Base-by-base conservation (phyloP, 441 rosid genomes). In the Breynia disticha region DNA sequence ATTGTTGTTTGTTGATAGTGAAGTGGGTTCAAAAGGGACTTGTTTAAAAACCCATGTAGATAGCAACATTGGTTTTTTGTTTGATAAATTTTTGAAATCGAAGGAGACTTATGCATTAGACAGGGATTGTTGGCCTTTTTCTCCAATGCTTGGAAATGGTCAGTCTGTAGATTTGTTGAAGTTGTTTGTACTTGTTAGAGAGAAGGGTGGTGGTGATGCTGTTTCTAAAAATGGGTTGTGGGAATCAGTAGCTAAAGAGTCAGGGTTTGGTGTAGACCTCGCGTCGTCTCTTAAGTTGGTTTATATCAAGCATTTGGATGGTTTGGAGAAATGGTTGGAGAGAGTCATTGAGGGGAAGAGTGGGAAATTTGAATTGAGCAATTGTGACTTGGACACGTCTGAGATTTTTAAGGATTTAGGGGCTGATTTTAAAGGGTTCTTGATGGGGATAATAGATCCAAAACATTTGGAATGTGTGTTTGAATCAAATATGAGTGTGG, bases 181-280 rank as follows among this genome's bases (percentile, higher is more conserved):
- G 38, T 77, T 86, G 5, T 79, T 67, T 44, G 11, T 79, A 37
- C 54, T 50, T 46, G 90, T 76, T 68, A 72, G 71, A 11, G 56
- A 70, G 43, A 74, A 64, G 55, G 90, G 80, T 8, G 82, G 88
- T 1, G 72, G 62, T 12, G 54, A 58, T 28, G 61, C 61, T 1
- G 81, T 82, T 67, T 67, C 77, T 0, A 37, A 66, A 50, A 64
- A 68, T 50, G 75, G 72, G 18, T 66, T 54, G 52, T 79, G 94
- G 90, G 81, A 53, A 46, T 60, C 64, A 22, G 84, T 81, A 55
- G 80, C 80, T 41, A 41, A 54, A 60, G 95, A 80, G 60, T 60
- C 56, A 19, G 83, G 87, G 12, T 61, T 82, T 41, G 81, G 60
- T 52, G 55, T 53, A 44, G 15, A 49, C 28, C 16, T 55, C 39